Base-by-base conservation (phyloP, 1,284 basidiomycete genomes). In the Cryptococcus wingfieldii region DNA sequence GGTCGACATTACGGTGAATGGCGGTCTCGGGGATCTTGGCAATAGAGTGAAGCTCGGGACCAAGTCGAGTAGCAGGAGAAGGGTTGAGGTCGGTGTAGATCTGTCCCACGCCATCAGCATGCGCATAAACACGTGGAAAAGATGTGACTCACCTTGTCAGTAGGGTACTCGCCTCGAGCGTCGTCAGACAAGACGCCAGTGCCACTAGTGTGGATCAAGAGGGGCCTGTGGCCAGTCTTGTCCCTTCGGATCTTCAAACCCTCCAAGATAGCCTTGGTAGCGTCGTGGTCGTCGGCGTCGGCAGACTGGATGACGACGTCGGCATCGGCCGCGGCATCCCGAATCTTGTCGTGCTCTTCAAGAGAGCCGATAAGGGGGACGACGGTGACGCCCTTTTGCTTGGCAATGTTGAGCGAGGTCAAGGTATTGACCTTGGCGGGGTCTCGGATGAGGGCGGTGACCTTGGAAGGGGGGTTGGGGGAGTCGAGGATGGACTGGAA, bases 191-290 rank as follows among this genome's bases (percentile, higher is more conserved):
- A 54, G 16, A 72, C 64, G 47, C 74, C 76, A 8, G 75, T 77
- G 12, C 77, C 77, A 51, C 68, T 72, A 12, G 77, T 78, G 53
- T 78, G 76, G 34, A 78, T 74, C 44, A 75, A 67, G 14, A 77
- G 59, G 9, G 70, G 66, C 31, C 63, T 55, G 39, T 66, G 63
- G 19, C 70, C 68, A n/a, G 63, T 69, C 47, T 66, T 64, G 28
- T 67, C 64, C 50, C 70, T 70, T 25, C 72, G 68, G 54, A 53
- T 56, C 50, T 72, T 71, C 63, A 74, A 60, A 5, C 76, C 77
- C 48, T 61, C 61, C 28, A 77, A 54, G 43, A 78, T 63, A 3
- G 77, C 73, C 47, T 70, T 53, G 25, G 67, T 65, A 31, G 65
- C 63, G 4, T 51, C 56, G 25, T 73, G 46, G 44, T 72, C 60